phyloP scores from a whole-genome alignment of 129 eudicot genomes.

The Escallonia rubra region DNA sequence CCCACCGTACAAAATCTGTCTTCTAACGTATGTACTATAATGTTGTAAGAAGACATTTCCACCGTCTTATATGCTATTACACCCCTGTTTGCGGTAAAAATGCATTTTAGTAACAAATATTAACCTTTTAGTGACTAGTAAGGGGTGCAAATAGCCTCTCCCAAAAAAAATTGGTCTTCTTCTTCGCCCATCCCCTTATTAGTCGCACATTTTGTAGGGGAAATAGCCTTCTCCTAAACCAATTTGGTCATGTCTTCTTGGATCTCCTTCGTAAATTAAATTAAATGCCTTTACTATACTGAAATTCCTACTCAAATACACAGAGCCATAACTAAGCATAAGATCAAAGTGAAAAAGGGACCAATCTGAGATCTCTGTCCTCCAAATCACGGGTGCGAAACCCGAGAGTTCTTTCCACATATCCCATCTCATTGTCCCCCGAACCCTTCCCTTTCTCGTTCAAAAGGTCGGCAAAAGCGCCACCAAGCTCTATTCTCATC shows the following conservation, averaged over 20 bases:
- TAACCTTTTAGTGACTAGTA: too few relatives aligned
- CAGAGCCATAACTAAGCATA: background rate
- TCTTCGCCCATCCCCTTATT: too few relatives aligned
- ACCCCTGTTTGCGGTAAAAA: too few relatives aligned
- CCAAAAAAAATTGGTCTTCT: too few relatives aligned
- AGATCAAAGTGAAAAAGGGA: slow-evolving; percentile 25
- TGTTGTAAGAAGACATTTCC: too few relatives aligned
- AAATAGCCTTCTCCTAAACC: too few relatives aligned
- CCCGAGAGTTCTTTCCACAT: slow-evolving; percentile 92
- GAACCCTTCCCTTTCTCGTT: slow-evolving; percentile 94
- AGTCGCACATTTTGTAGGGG: too few relatives aligned
- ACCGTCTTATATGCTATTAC: too few relatives aligned
- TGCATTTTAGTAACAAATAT: too few relatives aligned
- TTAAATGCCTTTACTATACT: background rate
- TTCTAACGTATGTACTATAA: too few relatives aligned
- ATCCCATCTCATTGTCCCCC: slow-evolving; percentile 88
- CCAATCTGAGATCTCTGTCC: slow-evolving; percentile 87
- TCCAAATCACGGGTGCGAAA: slow-evolving; percentile 84
- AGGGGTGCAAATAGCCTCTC: too few relatives aligned
- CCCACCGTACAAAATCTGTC: too few relatives aligned
- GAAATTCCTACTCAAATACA: background rate
- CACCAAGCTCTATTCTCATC: slow-evolving; percentile 96
- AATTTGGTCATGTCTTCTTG: background rate
- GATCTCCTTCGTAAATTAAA: background rate
- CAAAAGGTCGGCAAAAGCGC: slow-evolving; percentile 92